Evolutionary conservation across 805 yeast genomes (phyloP).

Genomic region (Candida chilensis): DNA sequence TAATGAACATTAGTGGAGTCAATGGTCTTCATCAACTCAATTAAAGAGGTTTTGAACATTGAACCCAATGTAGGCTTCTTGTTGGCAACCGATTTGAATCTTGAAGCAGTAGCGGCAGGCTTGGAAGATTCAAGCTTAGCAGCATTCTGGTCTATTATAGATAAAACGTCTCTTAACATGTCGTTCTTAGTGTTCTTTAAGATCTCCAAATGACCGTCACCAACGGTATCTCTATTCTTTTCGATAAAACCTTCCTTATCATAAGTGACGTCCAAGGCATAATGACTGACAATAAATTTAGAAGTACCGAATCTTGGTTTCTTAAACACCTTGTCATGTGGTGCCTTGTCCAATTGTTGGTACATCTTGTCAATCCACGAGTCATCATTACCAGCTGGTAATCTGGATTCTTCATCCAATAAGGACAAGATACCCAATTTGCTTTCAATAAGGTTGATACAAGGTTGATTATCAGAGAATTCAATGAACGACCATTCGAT

Average conservation of each 20-base stretch:
- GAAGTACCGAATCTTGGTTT: slow-evolving; percentile 93
- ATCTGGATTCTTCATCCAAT: slow-evolving; percentile 89
- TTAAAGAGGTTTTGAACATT: slow-evolving; percentile 84
- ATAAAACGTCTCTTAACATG: slow-evolving; percentile 55
- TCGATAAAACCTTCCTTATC: slow-evolving; percentile 93
- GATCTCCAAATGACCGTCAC: slow-evolving; percentile 89
- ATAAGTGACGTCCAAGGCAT: slow-evolving; percentile 89
- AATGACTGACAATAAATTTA: slow-evolving; percentile 84
- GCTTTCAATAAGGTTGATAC: slow-evolving; percentile 86
- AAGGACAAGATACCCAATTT: slow-evolving; percentile 81
- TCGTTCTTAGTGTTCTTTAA: slow-evolving; percentile 61
- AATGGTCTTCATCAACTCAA: slow-evolving; percentile 88
- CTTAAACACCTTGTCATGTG: slow-evolving; percentile 68
- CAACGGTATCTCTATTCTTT: slow-evolving; percentile 94
- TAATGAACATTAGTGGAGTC: slow-evolving; percentile 94
- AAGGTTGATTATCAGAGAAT: slow-evolving; percentile 93
- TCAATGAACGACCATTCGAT: slow-evolving; percentile 96
- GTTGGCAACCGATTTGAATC: slow-evolving; percentile 36
- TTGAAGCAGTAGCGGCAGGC: slow-evolving; percentile 12
- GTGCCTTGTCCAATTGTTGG: slow-evolving; percentile 72
- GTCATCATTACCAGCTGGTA: slow-evolving; percentile 90
- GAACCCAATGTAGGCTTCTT: slow-evolving; percentile 93
- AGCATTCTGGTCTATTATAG: slow-evolving; percentile 51
- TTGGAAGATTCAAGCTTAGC: slow-evolving; percentile 27
- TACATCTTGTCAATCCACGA: slow-evolving; percentile 89